phyloP scores from a whole-genome alignment of 2,329 filamentous ascomycete genomes.

The Ascochyta rabiei region DNA sequence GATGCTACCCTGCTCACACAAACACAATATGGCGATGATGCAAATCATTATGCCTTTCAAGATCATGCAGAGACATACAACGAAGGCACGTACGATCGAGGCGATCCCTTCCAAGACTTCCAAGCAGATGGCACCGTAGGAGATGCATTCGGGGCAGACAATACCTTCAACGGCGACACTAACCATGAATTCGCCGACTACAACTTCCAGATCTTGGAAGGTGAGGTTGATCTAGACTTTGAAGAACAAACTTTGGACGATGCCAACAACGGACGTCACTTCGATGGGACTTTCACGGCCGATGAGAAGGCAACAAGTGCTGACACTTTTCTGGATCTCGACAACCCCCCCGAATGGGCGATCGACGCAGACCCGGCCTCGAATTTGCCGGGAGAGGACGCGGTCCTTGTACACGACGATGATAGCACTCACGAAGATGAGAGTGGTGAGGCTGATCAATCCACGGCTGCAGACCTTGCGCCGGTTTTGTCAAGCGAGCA shows the following conservation, averaged over 20 bases:
- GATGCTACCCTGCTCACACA: constrained; percentile 12
- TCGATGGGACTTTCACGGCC: constrained; percentile 13
- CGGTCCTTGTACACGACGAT: constrained; percentile 19
- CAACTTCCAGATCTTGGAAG: constrained; percentile 25
- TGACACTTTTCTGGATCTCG: constrained; percentile 29
- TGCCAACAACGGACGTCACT: constrained; percentile 11
- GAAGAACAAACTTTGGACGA: constrained; percentile 12
- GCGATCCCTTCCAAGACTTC: constrained; percentile 19
- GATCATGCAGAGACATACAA: constrained; percentile 24
- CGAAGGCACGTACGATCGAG: constrained; percentile 19
- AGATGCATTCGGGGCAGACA: constrained; percentile 18
- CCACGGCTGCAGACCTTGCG: constrained; percentile 35
- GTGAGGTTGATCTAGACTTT: constrained; percentile 22
- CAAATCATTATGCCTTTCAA: constrained; percentile 23
- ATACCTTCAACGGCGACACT: constrained; percentile 24
- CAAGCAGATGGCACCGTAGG: constrained; percentile 21
- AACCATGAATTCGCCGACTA: constrained; percentile 33
- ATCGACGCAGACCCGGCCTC: constrained; percentile 19
- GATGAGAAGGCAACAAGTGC: constrained; percentile 18
- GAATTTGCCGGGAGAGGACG: constrained; percentile 15
- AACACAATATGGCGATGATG: constrained; percentile 19
- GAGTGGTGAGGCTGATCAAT: constrained; percentile 31
- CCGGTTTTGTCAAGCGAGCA: constrained; percentile 32
- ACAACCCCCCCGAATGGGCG: constrained; percentile 26
- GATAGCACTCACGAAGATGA: constrained; percentile 24